Conservation (phyloP, 257 asterid genomes). For the Solanum rostratum region DNA sequence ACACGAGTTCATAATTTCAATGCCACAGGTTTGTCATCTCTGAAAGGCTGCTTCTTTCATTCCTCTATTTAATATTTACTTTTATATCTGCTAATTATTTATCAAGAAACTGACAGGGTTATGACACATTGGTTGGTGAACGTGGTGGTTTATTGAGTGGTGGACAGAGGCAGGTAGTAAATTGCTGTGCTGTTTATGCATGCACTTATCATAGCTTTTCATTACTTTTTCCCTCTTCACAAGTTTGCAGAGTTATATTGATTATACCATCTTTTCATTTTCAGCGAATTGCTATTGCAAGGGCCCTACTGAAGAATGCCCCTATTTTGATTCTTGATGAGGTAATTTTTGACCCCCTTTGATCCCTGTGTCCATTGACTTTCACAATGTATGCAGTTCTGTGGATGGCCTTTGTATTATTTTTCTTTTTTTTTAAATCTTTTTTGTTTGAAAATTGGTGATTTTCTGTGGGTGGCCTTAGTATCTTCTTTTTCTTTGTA, state of each 20-base stretch:
- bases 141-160: slow-evolving; percentile 97
- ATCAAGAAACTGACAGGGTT: slow-evolving; percentile 41
- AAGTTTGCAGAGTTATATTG: neutral
- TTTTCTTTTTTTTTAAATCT: neutral
- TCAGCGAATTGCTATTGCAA: slow-evolving; percentile 95
- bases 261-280: slow-evolving; percentile 2
- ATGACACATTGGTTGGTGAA: slow-evolving; percentile 92
- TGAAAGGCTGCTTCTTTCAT: neutral
- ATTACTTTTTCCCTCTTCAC: neutral
- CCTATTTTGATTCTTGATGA: slow-evolving; percentile 93
- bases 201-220: neutral
- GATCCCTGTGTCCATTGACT: neutral
- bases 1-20: slow-evolving; percentile 78
- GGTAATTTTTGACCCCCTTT: slow-evolving; percentile 24
- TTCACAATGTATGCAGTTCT: neutral
- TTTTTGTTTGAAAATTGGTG: no score
- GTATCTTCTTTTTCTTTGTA: neutral
- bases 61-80: neutral
- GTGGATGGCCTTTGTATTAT: neutral
- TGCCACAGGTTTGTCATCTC: slow-evolving; percentile 68
- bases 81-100: slow-evolving; percentile 5
- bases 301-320: slow-evolving; percentile 95
- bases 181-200: neutral
- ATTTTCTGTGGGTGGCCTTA: neutral
- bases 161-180: slow-evolving; percentile 85